A percentile compares a stretch with the other conserved stretches of the same genome.
These are phyloP conservation scores for Verbascum thapsus DNA, from an alignment of 257 asterid genomes.

Conservation along the genomic window DNA sequence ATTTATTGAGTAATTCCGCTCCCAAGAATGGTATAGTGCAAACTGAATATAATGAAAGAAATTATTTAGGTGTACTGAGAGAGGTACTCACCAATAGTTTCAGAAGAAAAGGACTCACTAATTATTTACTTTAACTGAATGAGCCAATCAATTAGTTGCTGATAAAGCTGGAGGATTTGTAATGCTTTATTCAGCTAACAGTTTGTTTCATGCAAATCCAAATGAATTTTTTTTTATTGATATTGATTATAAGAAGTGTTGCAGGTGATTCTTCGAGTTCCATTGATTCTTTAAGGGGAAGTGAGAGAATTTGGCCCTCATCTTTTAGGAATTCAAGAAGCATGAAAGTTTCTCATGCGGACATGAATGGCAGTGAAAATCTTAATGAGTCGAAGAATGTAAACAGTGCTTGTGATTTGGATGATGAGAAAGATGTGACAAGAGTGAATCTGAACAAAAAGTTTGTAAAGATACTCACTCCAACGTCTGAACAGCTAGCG, in stretches of 20 bases:
- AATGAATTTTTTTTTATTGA: slow-evolving; percentile 21
- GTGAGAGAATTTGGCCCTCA: slow-evolving; percentile 50
- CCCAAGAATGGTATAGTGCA: too few relatives aligned
- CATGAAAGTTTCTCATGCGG: slow-evolving; percentile 36
- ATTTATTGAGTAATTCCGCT: too few relatives aligned
- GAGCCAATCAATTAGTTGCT: too few relatives aligned
- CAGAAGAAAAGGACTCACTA: too few relatives aligned
- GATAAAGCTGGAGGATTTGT: too few relatives aligned
- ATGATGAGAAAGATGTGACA: slow-evolving; percentile 37
- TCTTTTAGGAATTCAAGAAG: slow-evolving; percentile 49
- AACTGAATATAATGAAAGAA: too few relatives aligned
- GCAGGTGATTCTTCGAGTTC: slow-evolving; percentile 51
- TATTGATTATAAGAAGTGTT: slow-evolving; percentile 31
- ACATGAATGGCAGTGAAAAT: slow-evolving; percentile 29
- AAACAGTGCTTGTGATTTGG: slow-evolving; percentile 32
- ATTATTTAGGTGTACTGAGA: too few relatives aligned
- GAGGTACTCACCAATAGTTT: too few relatives aligned
- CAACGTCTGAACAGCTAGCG: slow-evolving; percentile 80
- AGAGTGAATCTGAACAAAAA: slow-evolving; percentile 52
- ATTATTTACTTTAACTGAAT: too few relatives aligned
- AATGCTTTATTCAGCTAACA: neutral
- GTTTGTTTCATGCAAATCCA: slow-evolving; percentile 15
- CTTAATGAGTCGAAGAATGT: slow-evolving; percentile 29
- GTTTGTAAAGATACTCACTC: slow-evolving; percentile 52
- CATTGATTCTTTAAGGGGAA: slow-evolving; percentile 38